Conservation (phyloP, 768 basidiomycete species). For the Naganishia randhawae region DNA sequence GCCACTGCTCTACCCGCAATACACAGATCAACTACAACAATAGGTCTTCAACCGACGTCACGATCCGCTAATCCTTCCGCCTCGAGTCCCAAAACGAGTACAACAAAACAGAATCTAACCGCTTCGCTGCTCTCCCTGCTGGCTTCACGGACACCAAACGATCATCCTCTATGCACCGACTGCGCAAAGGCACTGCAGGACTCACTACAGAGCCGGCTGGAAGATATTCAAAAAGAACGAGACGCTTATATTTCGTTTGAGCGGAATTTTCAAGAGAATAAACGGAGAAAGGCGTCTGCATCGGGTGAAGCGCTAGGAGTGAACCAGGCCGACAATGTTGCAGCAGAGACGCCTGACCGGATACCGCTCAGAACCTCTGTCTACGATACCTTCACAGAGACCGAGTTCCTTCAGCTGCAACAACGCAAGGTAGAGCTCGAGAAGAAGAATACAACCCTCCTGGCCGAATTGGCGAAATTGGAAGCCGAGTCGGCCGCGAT, state of each 20-base stretch:
- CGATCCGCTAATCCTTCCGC: not conserved
- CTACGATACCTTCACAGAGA: slow-evolving; percentile 4
- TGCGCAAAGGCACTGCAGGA: slow-evolving; percentile 79
- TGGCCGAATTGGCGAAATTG: slow-evolving; percentile 30
- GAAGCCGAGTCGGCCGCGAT: slow-evolving; percentile 20
- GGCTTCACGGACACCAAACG: slow-evolving; percentile 57
- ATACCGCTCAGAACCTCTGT: slow-evolving; percentile 20
- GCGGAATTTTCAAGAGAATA: slow-evolving; percentile 56
- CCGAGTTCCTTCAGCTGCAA: not conserved
- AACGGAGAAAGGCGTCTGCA: slow-evolving; percentile 60
- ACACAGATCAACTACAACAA: slow-evolving; percentile 1
- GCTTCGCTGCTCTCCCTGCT: slow-evolving; percentile 51
- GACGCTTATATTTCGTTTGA: slow-evolving; percentile 93
- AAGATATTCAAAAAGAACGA: slow-evolving; percentile 84
- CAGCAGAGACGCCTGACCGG: not conserved
- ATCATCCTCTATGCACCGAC: slow-evolving; percentile 91
- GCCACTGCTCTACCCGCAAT: not conserved
- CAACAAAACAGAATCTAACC: slow-evolving; percentile 39
- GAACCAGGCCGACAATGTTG: slow-evolving; percentile 36
- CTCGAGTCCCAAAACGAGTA: not conserved
- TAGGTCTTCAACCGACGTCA: not conserved
- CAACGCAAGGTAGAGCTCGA: slow-evolving; percentile 5
- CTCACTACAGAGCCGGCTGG: slow-evolving; percentile 72
- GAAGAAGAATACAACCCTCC: not conserved
- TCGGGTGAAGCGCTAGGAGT: slow-evolving; percentile 31